Percentiles rank a stretch among this genome's conserved stretches.
Evolutionary conservation across 2,329 filamentous ascomycete genomes (phyloP).

Genomic region (Curvularia sp.): DNA sequence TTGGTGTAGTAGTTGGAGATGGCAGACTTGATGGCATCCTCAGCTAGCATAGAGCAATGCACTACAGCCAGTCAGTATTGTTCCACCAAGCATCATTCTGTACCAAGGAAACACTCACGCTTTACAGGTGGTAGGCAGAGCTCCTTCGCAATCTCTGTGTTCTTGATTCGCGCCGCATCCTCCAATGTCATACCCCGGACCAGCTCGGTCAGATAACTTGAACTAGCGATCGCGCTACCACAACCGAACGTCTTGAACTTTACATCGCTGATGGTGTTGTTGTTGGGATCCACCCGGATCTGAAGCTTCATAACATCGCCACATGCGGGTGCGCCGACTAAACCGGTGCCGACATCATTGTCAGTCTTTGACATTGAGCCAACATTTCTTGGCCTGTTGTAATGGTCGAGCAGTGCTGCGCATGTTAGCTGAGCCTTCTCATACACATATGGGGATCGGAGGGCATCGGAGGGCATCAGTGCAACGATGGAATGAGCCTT

Average conservation of each 20-base stretch:
- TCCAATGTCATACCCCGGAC: conserved; percentile 96
- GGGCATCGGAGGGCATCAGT: no score
- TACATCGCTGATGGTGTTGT: conserved; percentile 88
- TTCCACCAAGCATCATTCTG: not conserved
- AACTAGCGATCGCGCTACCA: conserved; percentile 91
- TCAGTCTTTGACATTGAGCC: conserved; percentile 82
- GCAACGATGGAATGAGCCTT: conserved; percentile 14
- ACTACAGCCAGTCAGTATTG: conserved; percentile 59
- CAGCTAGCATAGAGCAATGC: conserved; percentile 91
- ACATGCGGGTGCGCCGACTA: conserved; percentile 88
- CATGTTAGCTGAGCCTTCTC: conserved; percentile 50
- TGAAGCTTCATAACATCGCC: conserved; percentile 95
- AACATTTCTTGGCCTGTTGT: conserved; percentile 79
- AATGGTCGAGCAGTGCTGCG: conserved; percentile 75
- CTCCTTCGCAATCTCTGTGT: conserved; percentile 98
- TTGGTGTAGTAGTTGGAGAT: conserved; percentile 92
- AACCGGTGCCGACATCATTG: conserved; percentile 83
- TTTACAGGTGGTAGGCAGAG: conserved; percentile 88
- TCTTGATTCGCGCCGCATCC: conserved; percentile 89
- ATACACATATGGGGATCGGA: not conserved
- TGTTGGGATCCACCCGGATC: conserved; percentile 88
- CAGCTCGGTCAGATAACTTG: conserved; percentile 91
- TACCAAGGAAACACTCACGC: conserved; percentile 62
- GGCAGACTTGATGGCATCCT: conserved; percentile 91
- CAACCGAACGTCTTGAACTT: conserved; percentile 99